Conservation (phyloP, 106 monocot genomes). For the Dioscorea zingiberensis region DNA sequence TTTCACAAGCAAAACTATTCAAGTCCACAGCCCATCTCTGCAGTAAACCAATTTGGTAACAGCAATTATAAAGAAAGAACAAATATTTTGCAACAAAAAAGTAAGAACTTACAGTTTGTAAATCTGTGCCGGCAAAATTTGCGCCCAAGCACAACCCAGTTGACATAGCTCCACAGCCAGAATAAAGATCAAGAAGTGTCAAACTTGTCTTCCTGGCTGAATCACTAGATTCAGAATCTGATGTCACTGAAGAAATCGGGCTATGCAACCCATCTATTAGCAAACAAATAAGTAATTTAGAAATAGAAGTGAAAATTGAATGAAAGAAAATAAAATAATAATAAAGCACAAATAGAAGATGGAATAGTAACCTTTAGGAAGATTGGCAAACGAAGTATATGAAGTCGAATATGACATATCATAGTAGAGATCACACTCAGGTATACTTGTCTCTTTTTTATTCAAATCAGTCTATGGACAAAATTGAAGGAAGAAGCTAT, state of each 20-base stretch:
- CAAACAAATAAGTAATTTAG: too few species aligned
- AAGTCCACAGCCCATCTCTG: constrained; percentile 50
- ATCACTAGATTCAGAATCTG: constrained; percentile 2
- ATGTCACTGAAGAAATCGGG: constrained; percentile 23
- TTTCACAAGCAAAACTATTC: constrained; percentile 34
- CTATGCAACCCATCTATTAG: too few species aligned
- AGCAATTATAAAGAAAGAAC: too few species aligned
- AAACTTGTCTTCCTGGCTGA: not conserved
- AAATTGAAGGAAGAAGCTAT: not conserved
- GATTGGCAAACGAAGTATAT: constrained; percentile 49
- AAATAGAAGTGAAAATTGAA: too few species aligned
- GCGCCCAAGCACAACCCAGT: constrained; percentile 69
- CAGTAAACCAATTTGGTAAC: not conserved
- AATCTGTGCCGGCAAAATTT: constrained; percentile 27
- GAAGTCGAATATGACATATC: constrained; percentile 29
- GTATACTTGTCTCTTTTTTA: constrained; percentile 7
- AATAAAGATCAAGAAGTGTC: constrained; percentile 38
- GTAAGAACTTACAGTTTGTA: constrained; percentile 38
- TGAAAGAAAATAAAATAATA: not conserved
- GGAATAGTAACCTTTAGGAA: constrained; percentile 25
- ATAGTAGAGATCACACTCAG: constrained; percentile 29
- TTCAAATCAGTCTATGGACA: constrained; percentile 15
- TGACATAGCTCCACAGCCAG: constrained; percentile 82
- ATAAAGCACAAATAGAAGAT: not conserved
- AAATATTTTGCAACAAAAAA: not conserved